Conservation (phyloP, 2,329 filamentous ascomycete genomes). For the Didymella pinodella region DNA sequence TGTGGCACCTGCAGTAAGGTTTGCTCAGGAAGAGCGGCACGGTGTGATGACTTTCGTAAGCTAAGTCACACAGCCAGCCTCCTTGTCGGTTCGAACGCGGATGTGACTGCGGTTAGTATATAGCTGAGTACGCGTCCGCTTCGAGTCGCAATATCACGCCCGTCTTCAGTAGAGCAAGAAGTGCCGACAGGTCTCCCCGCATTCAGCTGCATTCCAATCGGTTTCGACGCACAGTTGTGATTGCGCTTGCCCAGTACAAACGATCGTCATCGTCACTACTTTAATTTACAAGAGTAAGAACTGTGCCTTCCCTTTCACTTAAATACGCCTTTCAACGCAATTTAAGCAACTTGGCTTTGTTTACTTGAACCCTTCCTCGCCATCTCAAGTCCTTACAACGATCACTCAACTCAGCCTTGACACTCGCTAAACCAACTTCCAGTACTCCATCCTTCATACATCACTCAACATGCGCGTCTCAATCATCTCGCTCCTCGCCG, state of each 20-base stretch:
- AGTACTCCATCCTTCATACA: conserved; percentile 21
- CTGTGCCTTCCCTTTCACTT: conserved; percentile 19
- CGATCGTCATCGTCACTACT: conserved; percentile 12
- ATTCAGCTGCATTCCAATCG: conserved; percentile 13
- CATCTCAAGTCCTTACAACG: background rate
- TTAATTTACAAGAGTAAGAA: conserved; percentile 10
- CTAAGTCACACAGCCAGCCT: conserved; percentile 10
- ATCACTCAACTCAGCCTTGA: background rate
- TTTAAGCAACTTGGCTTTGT: background rate
- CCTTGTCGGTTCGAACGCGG: conserved; percentile 9
- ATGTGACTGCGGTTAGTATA: conserved; percentile 15
- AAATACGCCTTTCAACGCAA: background rate
- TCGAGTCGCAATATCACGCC: conserved; percentile 1
- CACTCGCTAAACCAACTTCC: conserved; percentile 22
- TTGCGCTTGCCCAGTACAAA: conserved; percentile 9
- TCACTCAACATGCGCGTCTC: conserved; percentile 43
- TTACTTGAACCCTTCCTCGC: background rate
- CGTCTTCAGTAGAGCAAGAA: conserved; percentile 7
- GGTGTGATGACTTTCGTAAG: background rate
- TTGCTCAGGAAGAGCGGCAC: conserved; percentile 16
- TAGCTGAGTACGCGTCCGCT: conserved; percentile 16
- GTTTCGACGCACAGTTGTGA: conserved; percentile 3
- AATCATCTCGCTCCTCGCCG: conserved; percentile 41
- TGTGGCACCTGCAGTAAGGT: conserved; percentile 17
- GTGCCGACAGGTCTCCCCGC: conserved; percentile 1